Conservation (phyloP, 805 yeast genomes). For the Crinitomyces ghanaensis region DNA sequence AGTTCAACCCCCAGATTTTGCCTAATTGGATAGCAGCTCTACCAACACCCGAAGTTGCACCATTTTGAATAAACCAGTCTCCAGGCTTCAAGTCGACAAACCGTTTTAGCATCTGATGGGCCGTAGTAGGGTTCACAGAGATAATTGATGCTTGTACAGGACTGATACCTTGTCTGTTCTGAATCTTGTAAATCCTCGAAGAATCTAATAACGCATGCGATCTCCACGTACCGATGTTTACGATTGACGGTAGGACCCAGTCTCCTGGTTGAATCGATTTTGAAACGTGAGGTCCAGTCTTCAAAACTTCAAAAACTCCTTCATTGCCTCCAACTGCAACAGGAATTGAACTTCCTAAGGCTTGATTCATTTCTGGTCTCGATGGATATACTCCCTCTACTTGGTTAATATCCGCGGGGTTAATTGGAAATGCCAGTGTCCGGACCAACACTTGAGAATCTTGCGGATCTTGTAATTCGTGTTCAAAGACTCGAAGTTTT, state of each 20-base stretch:
- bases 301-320: conserved; percentile 79
- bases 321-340: conserved; percentile 89
- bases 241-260: conserved; percentile 71
- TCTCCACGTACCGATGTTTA: conserved; percentile 92
- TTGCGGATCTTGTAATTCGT: conserved; percentile 22
- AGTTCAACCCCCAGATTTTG: conserved; percentile 62
- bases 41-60: conserved; percentile 94
- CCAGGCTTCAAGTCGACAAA: conserved; percentile 51
- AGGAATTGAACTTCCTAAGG: conserved; percentile 42
- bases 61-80: conserved; percentile 90
- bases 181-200: conserved; percentile 29
- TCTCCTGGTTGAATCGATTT: conserved; percentile 51
- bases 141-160: conserved; percentile 64
- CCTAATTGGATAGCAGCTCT: conserved; percentile 85
- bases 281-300: conserved; percentile 39
- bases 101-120: conserved; percentile 74
- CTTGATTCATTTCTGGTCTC: conserved; percentile 44
- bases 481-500: conserved; percentile 28
- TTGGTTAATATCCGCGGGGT: conserved; percentile 85
- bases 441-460: conserved; percentile 42
- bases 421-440: conserved; percentile 71
- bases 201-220: conserved; percentile 52
- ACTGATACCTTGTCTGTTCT: conserved; percentile 20
- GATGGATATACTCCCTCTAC: conserved; percentile 80
- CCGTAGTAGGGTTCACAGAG: conserved; percentile 86